These are phyloP conservation scores for Panicum hallii DNA, from an alignment of 202 grass and related monocot genomes.

Conservation along the genomic window DNA sequence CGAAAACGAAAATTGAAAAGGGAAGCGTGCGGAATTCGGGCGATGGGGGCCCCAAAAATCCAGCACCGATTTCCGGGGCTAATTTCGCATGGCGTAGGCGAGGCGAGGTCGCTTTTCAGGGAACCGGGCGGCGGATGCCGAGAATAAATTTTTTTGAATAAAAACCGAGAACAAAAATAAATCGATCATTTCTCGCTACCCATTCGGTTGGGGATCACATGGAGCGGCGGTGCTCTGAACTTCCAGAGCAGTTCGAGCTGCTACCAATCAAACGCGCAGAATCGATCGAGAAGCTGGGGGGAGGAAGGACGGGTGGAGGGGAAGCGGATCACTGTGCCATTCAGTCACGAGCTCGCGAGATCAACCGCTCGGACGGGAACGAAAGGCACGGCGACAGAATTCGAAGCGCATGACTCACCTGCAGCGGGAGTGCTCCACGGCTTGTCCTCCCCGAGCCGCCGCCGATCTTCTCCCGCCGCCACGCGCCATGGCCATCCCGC, in stretches of 20 bases:
- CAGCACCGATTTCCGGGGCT: not conserved
- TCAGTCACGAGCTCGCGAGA: not conserved
- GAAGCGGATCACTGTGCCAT: constrained; percentile 31
- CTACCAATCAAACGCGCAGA: not conserved
- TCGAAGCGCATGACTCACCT: constrained; percentile 32
- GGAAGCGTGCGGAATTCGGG: no score
- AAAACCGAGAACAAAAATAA: not conserved
- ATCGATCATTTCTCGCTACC: not conserved
- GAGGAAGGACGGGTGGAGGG: not conserved
- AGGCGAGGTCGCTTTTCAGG: not conserved
- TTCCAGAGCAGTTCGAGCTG: not conserved
- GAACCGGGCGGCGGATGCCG: not conserved
- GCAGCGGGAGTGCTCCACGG: not conserved
- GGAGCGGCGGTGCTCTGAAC: not conserved
- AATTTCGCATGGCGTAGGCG: not conserved
- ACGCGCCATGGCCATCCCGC: constrained; percentile 9
- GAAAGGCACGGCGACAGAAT: not conserved
- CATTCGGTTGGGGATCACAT: not conserved
- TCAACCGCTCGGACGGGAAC: not conserved
- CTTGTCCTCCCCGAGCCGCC: not conserved
- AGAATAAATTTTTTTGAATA: not conserved
- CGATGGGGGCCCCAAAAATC: not conserved
- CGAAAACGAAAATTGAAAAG: not conserved
- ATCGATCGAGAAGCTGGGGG: not conserved
- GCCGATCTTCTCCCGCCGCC: not conserved